A percentile compares a stretch with the other conserved stretches of the same genome.
Conservation (phyloP, 2,329 filamentous ascomycete genomes). For the Pseudocercospora crystallina region DNA sequence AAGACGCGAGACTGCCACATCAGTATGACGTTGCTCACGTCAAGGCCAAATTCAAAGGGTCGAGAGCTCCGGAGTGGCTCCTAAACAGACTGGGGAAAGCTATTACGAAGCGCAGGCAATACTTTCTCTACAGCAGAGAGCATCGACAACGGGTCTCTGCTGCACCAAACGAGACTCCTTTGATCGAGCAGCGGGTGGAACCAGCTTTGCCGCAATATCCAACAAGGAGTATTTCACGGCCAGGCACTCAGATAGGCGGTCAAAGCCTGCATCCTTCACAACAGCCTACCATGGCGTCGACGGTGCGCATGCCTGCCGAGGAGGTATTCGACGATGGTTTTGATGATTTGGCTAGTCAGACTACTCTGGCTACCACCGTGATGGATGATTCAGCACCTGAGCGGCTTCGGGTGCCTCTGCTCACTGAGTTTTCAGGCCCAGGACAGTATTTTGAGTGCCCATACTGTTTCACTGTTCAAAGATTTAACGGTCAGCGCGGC, state of each 20-base stretch:
- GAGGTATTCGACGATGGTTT: neutral
- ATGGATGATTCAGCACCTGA: no score
- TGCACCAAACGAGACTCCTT: neutral
- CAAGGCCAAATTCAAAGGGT: neutral
- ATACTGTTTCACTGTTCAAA: neutral
- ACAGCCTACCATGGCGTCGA: neutral
- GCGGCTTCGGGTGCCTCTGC: no score
- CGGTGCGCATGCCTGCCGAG: no score
- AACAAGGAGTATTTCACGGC: neutral
- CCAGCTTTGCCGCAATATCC: neutral
- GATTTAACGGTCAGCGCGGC: slow-evolving; percentile 1
- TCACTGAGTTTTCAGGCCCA: no score
- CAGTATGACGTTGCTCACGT: slow-evolving; percentile 1
- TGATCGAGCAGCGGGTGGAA: no score
- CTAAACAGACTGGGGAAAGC: slow-evolving; percentile 1
- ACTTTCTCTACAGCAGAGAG: slow-evolving; percentile 1
- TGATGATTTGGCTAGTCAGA: neutral
- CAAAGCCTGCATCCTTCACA: neutral
- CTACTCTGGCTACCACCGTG: no score
- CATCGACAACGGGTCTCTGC: neutral
- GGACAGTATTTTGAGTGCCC: slow-evolving; percentile 1
- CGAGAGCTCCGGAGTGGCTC: neutral
- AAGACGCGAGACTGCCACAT: neutral
- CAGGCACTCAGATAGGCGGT: neutral
- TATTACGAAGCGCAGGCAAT: slow-evolving; percentile 5